Base-by-base conservation (phyloP, 192 early-diverging fungal species). In the Geranomyces michiganensis region DNA sequence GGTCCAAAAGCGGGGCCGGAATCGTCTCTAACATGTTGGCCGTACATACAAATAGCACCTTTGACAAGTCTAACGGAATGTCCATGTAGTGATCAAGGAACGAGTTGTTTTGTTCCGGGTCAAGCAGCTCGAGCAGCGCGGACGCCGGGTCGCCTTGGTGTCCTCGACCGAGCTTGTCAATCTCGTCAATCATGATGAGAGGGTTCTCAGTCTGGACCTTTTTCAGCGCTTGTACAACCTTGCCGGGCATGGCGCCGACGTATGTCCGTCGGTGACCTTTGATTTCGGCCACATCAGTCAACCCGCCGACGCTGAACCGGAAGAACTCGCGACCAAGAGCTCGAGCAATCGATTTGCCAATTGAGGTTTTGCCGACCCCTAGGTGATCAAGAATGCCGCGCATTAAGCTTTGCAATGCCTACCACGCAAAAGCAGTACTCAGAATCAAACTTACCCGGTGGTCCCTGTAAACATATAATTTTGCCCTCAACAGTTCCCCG, bases 61-160 rank as follows among this genome's bases (percentile, higher is more conserved):
- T 96, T 71, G 97, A 99, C 30, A 99, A 84, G 74, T 99, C 95
- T 13, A 99, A 86, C 0, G 97, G 96, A 13, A 99, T 92, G 79
- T 99, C 97, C 94, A 99, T 96, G 87, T 99, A 99, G 79, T 99
- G 97, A 81, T 99, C 97, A 64, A 99, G 86, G 84, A 99, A 99
- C 2, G 93, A 91, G 49, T 82, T 86, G 79, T 99, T 99, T 76
- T 99, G 97, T 75, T 99, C 97, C 13, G 97, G 97, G 63, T 99
- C 97, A 17, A 99, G 81, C 43, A 99, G 81, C 79, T 99, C 97
- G 2, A 99, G 79, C 51, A 99, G 85, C 9, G 97, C 97, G 7
- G 95, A 97, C 0, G 97, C 92, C 13, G 96, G 96, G 65, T 99
- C 96, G 70, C 97, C 97, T 77, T 99, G 97, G 67, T 97, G 93